Conservation (phyloP, 2,329 filamentous ascomycete genomes). For the Ophiostoma montium region DNA sequence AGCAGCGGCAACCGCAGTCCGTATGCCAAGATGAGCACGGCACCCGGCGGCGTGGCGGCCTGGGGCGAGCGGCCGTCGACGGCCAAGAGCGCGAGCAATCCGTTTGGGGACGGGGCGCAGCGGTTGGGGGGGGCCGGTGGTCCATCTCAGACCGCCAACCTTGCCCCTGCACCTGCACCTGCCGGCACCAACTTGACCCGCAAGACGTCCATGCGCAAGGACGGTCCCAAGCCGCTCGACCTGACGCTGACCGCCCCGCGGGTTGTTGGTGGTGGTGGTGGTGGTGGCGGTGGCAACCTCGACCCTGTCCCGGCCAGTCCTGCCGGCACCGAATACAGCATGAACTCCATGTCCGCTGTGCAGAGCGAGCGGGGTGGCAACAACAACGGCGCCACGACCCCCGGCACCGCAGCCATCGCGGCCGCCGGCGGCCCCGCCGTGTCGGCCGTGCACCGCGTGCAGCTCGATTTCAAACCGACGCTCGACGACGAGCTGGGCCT, state of each 20-base stretch:
- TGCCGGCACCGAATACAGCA: conserved; percentile 47
- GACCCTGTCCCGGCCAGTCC: conserved; percentile 39
- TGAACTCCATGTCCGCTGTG: conserved; percentile 37
- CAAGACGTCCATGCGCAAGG: conserved; percentile 42
- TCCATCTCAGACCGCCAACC: no score
- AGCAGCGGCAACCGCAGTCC: conserved; percentile 17
- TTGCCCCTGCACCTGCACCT: no score
- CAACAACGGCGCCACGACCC: no score
- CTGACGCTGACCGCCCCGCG: conserved; percentile 31
- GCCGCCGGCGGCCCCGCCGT: conserved; percentile 45
- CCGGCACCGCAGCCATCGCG: conserved; percentile 46
- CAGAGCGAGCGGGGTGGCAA: conserved; percentile 28
- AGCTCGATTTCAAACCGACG: conserved; percentile 85
- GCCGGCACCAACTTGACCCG: conserved; percentile 30
- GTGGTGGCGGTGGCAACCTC: conserved; percentile 13
- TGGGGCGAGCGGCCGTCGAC: conserved; percentile 32
- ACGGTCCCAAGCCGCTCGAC: conserved; percentile 36
- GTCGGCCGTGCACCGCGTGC: conserved; percentile 71
- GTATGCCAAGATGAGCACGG: neutral
- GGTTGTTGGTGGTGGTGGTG: conserved; percentile 13
- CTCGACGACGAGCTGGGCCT: conserved; percentile 86
- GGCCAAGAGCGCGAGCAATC: conserved; percentile 35
- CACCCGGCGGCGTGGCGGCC: conserved; percentile 17
- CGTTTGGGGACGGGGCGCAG: conserved; percentile 53
- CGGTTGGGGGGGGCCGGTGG: conserved; percentile 18